Evolutionary conservation across 202 grass and related monocot species (phyloP).

Genomic region (Dendrocalamus latiflorus): DNA sequence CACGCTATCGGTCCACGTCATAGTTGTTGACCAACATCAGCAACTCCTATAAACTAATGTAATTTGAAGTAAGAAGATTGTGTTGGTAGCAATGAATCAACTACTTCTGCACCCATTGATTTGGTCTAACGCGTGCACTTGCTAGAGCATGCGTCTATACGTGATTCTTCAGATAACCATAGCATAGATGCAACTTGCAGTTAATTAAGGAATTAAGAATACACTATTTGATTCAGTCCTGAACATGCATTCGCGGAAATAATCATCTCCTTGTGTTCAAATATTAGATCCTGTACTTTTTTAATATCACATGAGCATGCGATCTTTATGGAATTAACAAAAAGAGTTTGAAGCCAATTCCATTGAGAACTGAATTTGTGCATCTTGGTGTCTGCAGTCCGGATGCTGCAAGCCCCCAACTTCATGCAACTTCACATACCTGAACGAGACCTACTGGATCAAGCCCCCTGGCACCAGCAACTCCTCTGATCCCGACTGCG

Average conservation of each 20-base stretch:
- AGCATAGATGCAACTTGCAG: neutral
- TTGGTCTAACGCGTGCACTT: constrained; percentile 9
- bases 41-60: neutral
- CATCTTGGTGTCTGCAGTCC: constrained; percentile 27
- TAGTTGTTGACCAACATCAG: neutral
- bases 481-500: constrained; percentile 33
- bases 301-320: neutral
- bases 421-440: constrained; percentile 46
- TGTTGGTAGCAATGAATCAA: neutral
- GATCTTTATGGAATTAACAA: neutral
- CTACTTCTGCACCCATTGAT: neutral
- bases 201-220: neutral
- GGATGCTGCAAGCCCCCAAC: constrained; percentile 61
- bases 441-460: constrained; percentile 44
- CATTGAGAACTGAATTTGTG: neutral
- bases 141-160: neutral
- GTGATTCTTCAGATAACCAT: neutral
- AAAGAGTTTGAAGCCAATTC: neutral
- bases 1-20: neutral
- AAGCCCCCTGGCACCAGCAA: constrained; percentile 28
- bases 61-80: neutral
- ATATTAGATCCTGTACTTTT: neutral
- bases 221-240: neutral
- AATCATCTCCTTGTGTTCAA: neutral
- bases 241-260: neutral